Evolutionary conservation across 345 rosid genomes (phyloP), one percentile per base, ranked within the genome.

Genomic region (Eutrema heterophyllum): DNA sequence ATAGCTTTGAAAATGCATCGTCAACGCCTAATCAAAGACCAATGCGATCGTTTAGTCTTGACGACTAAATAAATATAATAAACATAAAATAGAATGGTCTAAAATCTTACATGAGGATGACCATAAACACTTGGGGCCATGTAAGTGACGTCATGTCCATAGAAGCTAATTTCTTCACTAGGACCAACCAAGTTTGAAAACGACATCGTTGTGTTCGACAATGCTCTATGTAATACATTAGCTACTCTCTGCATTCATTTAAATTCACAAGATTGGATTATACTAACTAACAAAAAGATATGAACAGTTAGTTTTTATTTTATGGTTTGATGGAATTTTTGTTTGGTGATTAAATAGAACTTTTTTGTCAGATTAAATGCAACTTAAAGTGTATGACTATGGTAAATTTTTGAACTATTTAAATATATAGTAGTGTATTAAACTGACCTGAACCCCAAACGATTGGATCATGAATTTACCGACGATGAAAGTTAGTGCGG

Each of bases 1-100:
- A 58, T 93, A 89, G 68, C 97, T 93, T 55, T 89, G 98, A 68
- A 79, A 90, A 80, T 93, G 97, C 11, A 87, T 55, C 5, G 94
- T 91, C 81, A 90, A 40, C 9, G 97, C 97, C 98, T 90, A 77
- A 45, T 40, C 66, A 63, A 61, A 56, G n/a, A 56, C 62, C 12
- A 16, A 6, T 16, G 62, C 16, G 43, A 56, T 56, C 43, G 7
- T 35, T 3, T 16, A 16, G 16, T 57, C n/a, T 57, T 33, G 2
- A 4, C 15, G 41, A 56, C 27, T 33, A 18, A 0, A 1, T 7
- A 36, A 13, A 61, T n/a, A 4, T 30, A 14, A 27, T 4, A 9
- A 62, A 21, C 12, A 40, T 43, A 7, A n/a, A 41, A 43, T 30
- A 41, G 12, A 43, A 27, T 27, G 51, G 52, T 29, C 21, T 27